phyloP scores from a whole-genome alignment of 345 rosid species.

The Citrus medica region DNA sequence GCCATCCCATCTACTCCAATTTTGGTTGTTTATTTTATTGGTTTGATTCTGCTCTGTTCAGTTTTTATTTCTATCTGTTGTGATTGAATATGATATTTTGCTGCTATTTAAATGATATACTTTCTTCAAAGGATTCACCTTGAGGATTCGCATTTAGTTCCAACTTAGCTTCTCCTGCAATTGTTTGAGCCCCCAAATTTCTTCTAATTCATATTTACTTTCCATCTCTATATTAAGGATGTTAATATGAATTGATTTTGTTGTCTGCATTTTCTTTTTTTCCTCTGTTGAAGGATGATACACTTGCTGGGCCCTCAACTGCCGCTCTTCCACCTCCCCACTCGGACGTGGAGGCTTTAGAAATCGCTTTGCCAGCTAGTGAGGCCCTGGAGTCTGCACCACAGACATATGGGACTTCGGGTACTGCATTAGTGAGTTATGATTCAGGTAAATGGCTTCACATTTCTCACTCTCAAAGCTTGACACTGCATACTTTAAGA shows the following conservation, averaged over 20 bases:
- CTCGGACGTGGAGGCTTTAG: neutral
- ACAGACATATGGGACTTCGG: neutral
- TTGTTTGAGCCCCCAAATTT: neutral
- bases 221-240: neutral
- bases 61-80: neutral
- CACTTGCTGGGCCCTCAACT: constrained; percentile 13
- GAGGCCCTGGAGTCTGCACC: neutral
- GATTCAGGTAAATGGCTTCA: constrained; percentile 16
- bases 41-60: neutral
- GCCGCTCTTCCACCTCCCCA: neutral
- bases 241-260: neutral
- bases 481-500: neutral
- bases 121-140: neutral
- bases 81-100: neutral
- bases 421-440: neutral
- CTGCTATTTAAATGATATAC: neutral
- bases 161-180: neutral
- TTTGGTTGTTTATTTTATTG: neutral
- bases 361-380: neutral
- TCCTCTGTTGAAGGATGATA: neutral
- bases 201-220: neutral
- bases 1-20: neutral
- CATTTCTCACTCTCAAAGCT: neutral
- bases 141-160: neutral
- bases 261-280: neutral